Evolutionary conservation across 805 yeast genomes (phyloP).

Genomic region (Candida orba): DNA sequence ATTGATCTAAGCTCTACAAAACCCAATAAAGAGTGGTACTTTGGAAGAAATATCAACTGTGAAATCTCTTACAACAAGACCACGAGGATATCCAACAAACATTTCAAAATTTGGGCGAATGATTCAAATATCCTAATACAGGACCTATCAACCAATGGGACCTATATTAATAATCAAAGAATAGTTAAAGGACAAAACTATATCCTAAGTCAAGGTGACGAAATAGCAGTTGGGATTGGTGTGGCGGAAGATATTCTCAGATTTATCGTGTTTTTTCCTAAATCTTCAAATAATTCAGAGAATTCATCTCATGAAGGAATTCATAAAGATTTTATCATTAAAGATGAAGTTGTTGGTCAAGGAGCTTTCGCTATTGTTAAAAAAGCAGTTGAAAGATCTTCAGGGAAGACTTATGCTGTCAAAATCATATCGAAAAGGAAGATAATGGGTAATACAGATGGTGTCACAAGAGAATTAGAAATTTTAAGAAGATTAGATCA

Average conservation of each 20-base stretch:
- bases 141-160: constrained; percentile 89
- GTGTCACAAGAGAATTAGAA: constrained; percentile 80
- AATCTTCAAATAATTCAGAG: constrained; percentile 3
- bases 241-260: constrained; percentile 58
- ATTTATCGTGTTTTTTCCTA: constrained; percentile 36
- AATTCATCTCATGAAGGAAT: constrained; percentile 37
- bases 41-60: constrained; percentile 67
- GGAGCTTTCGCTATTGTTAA: constrained; percentile 98
- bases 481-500: constrained; percentile 74
- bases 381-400: constrained; percentile 76
- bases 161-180: constrained; percentile 69
- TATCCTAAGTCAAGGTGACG: constrained; percentile 87
- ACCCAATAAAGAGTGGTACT: constrained; percentile 45
- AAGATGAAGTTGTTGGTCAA: constrained; percentile 84
- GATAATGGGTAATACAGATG: constrained; percentile 69
- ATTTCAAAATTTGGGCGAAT: constrained; percentile 65
- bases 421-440: constrained; percentile 82
- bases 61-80: constrained; percentile 57
- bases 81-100: constrained; percentile 66
- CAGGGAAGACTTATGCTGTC: constrained; percentile 85
- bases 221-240: constrained; percentile 84
- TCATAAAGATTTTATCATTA: constrained; percentile 62
- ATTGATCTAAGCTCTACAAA: constrained; percentile 37
- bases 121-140: constrained; percentile 38
- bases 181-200: constrained; percentile 73